Evolutionary conservation across 208 protist genomes (phyloP).

Genomic region (Tetramitus jugosus): DNA sequence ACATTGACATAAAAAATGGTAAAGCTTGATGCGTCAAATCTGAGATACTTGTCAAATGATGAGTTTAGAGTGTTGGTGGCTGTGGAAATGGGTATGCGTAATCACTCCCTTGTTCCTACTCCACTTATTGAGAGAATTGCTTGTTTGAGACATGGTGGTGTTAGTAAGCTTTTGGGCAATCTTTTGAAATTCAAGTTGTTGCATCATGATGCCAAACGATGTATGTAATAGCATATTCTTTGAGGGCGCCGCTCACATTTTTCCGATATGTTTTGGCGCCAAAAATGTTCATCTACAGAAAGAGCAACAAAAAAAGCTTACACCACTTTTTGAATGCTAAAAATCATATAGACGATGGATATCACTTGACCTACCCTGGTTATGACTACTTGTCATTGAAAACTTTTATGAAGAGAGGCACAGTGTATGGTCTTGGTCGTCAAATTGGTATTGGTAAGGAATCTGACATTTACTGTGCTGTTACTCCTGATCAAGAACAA

Average conservation of each 20-base stretch:
- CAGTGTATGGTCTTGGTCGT: conserved; percentile 74
- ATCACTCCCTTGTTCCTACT: conserved; percentile 94
- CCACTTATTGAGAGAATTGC: conserved; percentile 86
- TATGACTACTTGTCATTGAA: conserved; percentile 97
- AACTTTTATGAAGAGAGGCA: conserved; percentile 79
- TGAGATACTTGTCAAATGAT: conserved; percentile 72
- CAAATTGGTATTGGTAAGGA: conserved; percentile 99
- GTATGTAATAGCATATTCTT: too few relatives aligned
- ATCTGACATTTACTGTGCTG: conserved; percentile 59
- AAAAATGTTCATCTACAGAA: conserved; percentile 10
- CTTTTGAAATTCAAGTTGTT: conserved; percentile 87
- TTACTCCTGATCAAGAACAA: conserved; percentile 46
- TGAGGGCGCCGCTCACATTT: too few relatives aligned
- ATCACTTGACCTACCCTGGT: conserved; percentile 91
- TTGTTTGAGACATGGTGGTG: conserved; percentile 80
- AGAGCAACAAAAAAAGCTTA: neutral
- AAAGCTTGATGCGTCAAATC: conserved; percentile 69
- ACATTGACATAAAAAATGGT: too few relatives aligned
- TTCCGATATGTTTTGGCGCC: conserved; percentile 23
- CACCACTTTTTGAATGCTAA: too few relatives aligned
- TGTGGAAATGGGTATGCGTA: conserved; percentile 97
- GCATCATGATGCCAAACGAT: conserved; percentile 79
- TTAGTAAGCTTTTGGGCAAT: conserved; percentile 67
- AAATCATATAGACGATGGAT: too few relatives aligned
- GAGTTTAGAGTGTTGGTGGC: conserved; percentile 75